These are phyloP conservation scores for Immersiporthe knoxdaviesiana DNA, from an alignment of 2,329 filamentous ascomycete genomes.

Conservation along the genomic window DNA sequence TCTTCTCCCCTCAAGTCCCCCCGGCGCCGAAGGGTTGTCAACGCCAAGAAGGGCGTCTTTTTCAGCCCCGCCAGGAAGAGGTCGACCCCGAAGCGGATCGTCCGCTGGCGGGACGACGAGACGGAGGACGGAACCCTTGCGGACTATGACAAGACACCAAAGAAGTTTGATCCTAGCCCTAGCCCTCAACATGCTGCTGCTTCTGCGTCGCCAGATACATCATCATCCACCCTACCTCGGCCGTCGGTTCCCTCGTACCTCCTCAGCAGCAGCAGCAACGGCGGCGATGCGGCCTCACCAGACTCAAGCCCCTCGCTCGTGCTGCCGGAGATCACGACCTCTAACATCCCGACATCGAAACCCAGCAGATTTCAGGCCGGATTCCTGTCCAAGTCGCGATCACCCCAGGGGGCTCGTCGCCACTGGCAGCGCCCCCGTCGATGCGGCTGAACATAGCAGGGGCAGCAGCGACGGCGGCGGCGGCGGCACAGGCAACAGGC, in stretches of 20 bases:
- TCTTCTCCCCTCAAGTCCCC: slow-evolving; percentile 73
- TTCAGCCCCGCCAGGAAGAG: slow-evolving; percentile 85
- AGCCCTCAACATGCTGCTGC: slow-evolving; percentile 38
- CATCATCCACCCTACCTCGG: slow-evolving; percentile 47
- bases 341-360: slow-evolving; percentile 49
- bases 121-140: slow-evolving; percentile 80
- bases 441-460: slow-evolving; percentile 62
- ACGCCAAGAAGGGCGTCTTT: slow-evolving; percentile 68
- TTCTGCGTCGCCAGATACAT: slow-evolving; percentile 52
- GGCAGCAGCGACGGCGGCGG: slow-evolving; percentile 49
- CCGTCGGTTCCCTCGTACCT: slow-evolving; percentile 57
- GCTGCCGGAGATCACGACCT: slow-evolving; percentile 50
- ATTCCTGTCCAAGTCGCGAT: slow-evolving; percentile 68
- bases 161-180: slow-evolving; percentile 64
- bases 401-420: slow-evolving; percentile 60
- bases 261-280: slow-evolving; percentile 53
- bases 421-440: slow-evolving; percentile 58
- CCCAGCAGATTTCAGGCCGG: slow-evolving; percentile 84
- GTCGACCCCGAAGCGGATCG: slow-evolving; percentile 70
- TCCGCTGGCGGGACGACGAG: slow-evolving; percentile 91
- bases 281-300: slow-evolving; percentile 56
- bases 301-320: slow-evolving; percentile 63
- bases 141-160: slow-evolving; percentile 89
- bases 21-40: slow-evolving; percentile 73
- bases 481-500: too few species aligned